Base-by-base conservation (phyloP, 129 eudicot genomes). In the Chrysanthemum makinoi region DNA sequence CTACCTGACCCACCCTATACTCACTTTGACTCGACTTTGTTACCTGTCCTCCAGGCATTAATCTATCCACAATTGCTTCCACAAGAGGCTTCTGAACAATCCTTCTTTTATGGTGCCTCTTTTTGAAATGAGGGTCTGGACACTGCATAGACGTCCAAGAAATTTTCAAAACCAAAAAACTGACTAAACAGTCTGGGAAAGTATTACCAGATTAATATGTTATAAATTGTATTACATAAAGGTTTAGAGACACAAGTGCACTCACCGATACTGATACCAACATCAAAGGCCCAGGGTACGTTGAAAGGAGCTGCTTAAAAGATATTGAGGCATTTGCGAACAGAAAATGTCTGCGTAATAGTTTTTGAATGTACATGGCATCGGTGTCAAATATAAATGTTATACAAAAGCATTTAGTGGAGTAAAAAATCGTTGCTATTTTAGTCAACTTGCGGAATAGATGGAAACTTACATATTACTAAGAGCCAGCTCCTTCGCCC, bases 121-220 rank as follows among this genome's bases (percentile, higher is more conserved):
- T 90, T 86, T 95, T 95, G 75, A 95, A 95, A 79, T 95, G 97
- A 66, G 99, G 99, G 80, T 95, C 99, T 53, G 99, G 99, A 66
- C 99, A 95, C 99, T 95, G 89, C 81, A 82, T 24, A 70, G 9
- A 76, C 3, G 50, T 57, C 44, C n/a, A 26, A 52, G 53, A 52
- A 44, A 61, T 4, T 53, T 56, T 51, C 35, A 62, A 62, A 30
- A 62, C n/a, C 16, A 43, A 61, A 14, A 66, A 58, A 48, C 1
- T 14, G 52, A 66, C 6, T 0, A 56, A 39, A 2, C 18, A 11
- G 2, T 66, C 24, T 53, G 20, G 68, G 46, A 22, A 12, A 43
- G 43, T 6, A 70, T 56, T 8, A 39, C 71, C 24, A 58, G 6
- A 51, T 58, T 33, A 48, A 63, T 39, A 54, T 26, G 58, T 72